Percentiles rank a stretch among this genome's conserved stretches.
Evolutionary conservation across 164 flowering plant genomes (phyloP).

Genomic region (Vitis rotundifolia): DNA sequence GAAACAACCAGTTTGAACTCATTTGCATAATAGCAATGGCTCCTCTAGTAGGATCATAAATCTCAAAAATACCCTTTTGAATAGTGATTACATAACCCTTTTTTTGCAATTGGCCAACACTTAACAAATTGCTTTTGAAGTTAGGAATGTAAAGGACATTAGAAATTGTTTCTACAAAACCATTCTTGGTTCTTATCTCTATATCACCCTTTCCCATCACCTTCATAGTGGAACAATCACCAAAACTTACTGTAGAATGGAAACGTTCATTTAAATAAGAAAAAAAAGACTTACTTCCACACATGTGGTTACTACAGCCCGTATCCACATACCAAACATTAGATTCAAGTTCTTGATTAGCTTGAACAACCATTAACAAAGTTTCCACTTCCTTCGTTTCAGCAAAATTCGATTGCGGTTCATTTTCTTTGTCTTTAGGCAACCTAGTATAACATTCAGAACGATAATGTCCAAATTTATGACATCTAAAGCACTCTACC

Average conservation of each 20-base stretch:
- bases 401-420: slow-evolving; percentile 10
- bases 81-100: neutral
- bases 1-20: slow-evolving; percentile 9
- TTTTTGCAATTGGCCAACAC: neutral
- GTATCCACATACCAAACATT: slow-evolving; percentile 19
- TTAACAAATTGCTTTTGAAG: slow-evolving; percentile 2
- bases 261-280: slow-evolving; percentile 12
- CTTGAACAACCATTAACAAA: slow-evolving; percentile 10
- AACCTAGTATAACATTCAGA: neutral
- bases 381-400: slow-evolving; percentile 12
- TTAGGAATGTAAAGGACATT: slow-evolving; percentile 4
- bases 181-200: slow-evolving; percentile 13
- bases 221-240: neutral
- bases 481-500: slow-evolving; percentile 27
- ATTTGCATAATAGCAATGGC: too few relatives aligned
- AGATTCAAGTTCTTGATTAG: neutral
- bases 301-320: neutral
- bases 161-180: neutral
- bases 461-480: neutral
- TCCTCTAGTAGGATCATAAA: too few relatives aligned
- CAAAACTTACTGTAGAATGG: neutral
- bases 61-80: too few relatives aligned
- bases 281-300: slow-evolving; percentile 17
- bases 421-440: slow-evolving; percentile 10
- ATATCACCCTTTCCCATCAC: slow-evolving; percentile 16